Conservation (phyloP, 23 red algal species). For the Gracilaria caudata region DNA sequence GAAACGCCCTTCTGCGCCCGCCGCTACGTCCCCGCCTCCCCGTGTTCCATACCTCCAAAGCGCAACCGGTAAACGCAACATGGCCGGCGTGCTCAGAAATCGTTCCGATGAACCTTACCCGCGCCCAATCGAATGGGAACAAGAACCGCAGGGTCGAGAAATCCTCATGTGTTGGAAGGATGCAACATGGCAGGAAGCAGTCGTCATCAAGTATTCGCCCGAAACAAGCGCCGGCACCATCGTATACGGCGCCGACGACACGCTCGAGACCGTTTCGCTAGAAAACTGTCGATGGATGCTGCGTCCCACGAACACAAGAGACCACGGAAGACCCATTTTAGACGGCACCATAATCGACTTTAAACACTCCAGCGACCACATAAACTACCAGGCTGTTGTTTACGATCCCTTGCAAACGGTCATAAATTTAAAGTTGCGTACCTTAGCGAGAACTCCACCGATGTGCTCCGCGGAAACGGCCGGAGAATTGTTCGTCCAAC, state of each 20-base stretch:
- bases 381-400: constrained; percentile 43
- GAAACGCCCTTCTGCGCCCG: no score
- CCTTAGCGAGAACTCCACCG: constrained; percentile 38
- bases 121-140: neutral
- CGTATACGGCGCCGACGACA: constrained; percentile 43
- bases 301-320: constrained; percentile 14
- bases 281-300: constrained; percentile 27
- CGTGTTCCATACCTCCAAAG: no score
- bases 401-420: constrained; percentile 25
- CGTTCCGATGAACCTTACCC: constrained; percentile 21
- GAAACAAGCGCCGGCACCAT: constrained; percentile 16
- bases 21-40: no score
- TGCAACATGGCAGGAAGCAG: constrained; percentile 44
- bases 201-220: constrained; percentile 28
- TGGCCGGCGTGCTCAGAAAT: constrained; percentile 17
- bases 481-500: constrained; percentile 29
- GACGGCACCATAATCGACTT: constrained; percentile 49
- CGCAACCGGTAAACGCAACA: no score
- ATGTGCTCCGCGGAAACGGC: constrained; percentile 17
- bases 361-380: constrained; percentile 25
- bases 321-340: constrained; percentile 21
- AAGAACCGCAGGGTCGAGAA: constrained; percentile 24
- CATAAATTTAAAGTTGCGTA: constrained; percentile 47
- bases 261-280: constrained; percentile 37
- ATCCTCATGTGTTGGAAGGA: constrained; percentile 48